Percentiles rank a stretch among this genome's conserved stretches.
phyloP scores from a whole-genome alignment of 2,329 filamentous ascomycete genomes.

The Hortaea sp. region DNA sequence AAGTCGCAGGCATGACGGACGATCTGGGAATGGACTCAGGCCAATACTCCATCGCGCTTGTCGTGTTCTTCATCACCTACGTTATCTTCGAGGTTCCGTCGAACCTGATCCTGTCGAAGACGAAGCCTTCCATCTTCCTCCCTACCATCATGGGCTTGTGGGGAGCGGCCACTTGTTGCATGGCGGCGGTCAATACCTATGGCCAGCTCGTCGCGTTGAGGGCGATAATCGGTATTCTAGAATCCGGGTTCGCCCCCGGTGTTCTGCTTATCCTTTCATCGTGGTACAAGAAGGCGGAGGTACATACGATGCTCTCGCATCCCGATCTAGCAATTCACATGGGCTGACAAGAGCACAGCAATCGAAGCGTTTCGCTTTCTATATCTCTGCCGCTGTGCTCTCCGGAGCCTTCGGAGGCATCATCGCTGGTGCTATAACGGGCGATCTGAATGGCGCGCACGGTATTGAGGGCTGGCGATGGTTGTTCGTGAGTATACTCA shows the following conservation, averaged over 20 bases:
- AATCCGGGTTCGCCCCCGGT: constrained; percentile 47
- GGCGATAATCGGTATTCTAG: constrained; percentile 46
- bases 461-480: constrained; percentile 34
- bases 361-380: constrained; percentile 46
- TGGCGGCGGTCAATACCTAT: constrained; percentile 40
- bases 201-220: constrained; percentile 42
- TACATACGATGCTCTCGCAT: background rate
- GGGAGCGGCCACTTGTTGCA: constrained; percentile 39
- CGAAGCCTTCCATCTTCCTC: constrained; percentile 41
- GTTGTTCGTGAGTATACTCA: constrained; percentile 26
- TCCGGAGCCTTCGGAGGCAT: constrained; percentile 43
- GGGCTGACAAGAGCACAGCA: constrained; percentile 21
- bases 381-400: constrained; percentile 48
- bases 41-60: constrained; percentile 41
- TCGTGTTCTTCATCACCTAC: constrained; percentile 35
- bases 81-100: constrained; percentile 29
- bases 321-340: too few species aligned
- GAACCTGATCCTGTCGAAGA: constrained; percentile 43
- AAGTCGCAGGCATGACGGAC: constrained; percentile 37
- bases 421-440: constrained; percentile 28
- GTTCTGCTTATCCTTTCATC: constrained; percentile 45
- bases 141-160: constrained; percentile 45
- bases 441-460: constrained; percentile 27
- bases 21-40: constrained; percentile 38
- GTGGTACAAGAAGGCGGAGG: constrained; percentile 44